These are phyloP conservation scores for Termitomyces sp. DNA, from an alignment of 768 basidiomycete species.

Conservation along the genomic window DNA sequence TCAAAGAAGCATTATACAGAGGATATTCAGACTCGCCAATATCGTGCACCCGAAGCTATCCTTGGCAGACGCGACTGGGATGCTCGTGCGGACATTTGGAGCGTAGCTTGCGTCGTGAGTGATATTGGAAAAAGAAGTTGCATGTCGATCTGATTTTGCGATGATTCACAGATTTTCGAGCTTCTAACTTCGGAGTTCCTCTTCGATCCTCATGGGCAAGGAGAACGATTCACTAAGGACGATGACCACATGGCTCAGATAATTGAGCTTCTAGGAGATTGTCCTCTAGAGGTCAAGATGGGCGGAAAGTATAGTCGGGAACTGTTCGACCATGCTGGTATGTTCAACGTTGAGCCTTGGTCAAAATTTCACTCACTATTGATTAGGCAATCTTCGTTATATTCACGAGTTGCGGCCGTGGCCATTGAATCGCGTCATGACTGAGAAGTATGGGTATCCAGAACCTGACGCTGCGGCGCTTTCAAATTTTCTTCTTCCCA, in stretches of 20 bases:
- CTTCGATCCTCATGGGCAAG: conserved; percentile 85
- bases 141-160: background rate
- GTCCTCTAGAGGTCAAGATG: conserved; percentile 68
- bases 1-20: conserved; percentile 90
- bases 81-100: conserved; percentile 85
- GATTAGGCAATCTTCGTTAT: conserved; percentile 62
- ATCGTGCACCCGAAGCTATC: conserved; percentile 93
- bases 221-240: conserved; percentile 83
- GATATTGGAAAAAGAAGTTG: background rate
- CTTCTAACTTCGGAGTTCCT: conserved; percentile 88
- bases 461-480: conserved; percentile 53
- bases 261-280: conserved; percentile 86
- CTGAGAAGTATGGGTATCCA: conserved; percentile 81
- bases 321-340: conserved; percentile 73
- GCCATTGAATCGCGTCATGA: conserved; percentile 82
- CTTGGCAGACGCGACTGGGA: conserved; percentile 87
- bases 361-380: background rate
- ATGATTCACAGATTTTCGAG: conserved; percentile 68
- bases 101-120: conserved; percentile 80
- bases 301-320: conserved; percentile 84
- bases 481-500: conserved; percentile 69
- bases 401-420: conserved; percentile 74
- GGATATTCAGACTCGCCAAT: conserved; percentile 96
- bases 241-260: conserved; percentile 97
- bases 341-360: conserved; percentile 16